Percentiles rank a stretch among this genome's conserved stretches.
Conservation (phyloP, 2,329 filamentous ascomycete genomes). For the Cladobotryum mycophilum region DNA sequence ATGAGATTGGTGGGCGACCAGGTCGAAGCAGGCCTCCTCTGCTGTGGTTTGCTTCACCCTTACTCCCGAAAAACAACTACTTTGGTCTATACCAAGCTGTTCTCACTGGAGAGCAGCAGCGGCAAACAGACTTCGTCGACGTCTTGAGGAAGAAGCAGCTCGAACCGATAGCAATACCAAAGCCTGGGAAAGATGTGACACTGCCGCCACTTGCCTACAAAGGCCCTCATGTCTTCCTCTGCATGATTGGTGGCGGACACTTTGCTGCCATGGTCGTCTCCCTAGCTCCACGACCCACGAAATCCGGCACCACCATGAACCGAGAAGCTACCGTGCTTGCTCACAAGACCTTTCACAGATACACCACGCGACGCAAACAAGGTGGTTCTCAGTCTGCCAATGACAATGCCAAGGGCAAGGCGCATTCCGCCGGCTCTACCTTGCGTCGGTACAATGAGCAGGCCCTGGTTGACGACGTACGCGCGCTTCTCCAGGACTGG, state of each 20-base stretch:
- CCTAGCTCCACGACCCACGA: slow-evolving; percentile 71
- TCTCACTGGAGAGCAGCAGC: slow-evolving; percentile 65
- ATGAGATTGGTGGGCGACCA: slow-evolving; percentile 37
- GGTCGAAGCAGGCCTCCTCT: slow-evolving; percentile 65
- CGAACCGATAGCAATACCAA: slow-evolving; percentile 49
- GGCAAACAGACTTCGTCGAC: slow-evolving; percentile 55
- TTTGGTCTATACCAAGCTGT: slow-evolving; percentile 82
- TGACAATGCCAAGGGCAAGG: slow-evolving; percentile 87
- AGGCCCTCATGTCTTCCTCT: slow-evolving; percentile 85
- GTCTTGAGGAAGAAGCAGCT: slow-evolving; percentile 73
- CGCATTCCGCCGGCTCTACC: slow-evolving; percentile 87
- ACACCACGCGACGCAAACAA: slow-evolving; percentile 93
- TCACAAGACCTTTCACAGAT: slow-evolving; percentile 96
- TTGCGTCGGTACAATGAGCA: slow-evolving; percentile 91
- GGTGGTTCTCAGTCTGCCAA: slow-evolving; percentile 92
- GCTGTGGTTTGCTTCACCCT: slow-evolving; percentile 76
- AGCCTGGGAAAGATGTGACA: slow-evolving; percentile 52
- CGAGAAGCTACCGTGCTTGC: slow-evolving; percentile 82
- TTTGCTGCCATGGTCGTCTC: slow-evolving; percentile 96
- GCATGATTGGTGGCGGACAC: slow-evolving; percentile 97
- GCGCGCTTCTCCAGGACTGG: slow-evolving; percentile 77
- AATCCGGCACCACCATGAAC: slow-evolving; percentile 63
- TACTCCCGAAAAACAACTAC: slow-evolving; percentile 69
- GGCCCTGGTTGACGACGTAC: slow-evolving; percentile 81
- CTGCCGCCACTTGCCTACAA: slow-evolving; percentile 52